Base-by-base conservation (phyloP, 2,329 filamentous ascomycete species). In the Colletotrichum magnum region DNA sequence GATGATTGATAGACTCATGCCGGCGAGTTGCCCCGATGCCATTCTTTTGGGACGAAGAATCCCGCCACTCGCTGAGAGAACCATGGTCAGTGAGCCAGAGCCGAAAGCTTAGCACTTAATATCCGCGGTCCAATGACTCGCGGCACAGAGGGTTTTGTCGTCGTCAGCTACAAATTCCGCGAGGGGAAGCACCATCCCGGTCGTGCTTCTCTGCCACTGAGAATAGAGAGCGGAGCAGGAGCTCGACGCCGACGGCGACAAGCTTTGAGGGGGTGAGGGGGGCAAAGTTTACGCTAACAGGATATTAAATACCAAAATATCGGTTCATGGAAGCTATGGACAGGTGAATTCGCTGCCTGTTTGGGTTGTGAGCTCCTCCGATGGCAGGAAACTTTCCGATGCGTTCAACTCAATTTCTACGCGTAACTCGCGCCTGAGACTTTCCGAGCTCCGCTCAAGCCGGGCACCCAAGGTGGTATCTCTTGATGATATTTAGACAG, bases 181-280 rank as follows among this genome's bases (percentile, higher is more conserved):
- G 32, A 36, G 32, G 32, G 32, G 32, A 10, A 36, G 32, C 32
- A 36, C 32, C 32, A 3, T 36, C 7, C 3, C 32, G 32, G 32
- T 6, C 32, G 32, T 36, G 32, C 32, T 36, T 2, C 32, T 36
- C 32, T 2, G 10, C 32, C 32, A 36, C 7, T 36, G 7, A 36
- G 7, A 36, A 10, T 10, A 2, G 32, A 36, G 32, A 36, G 7
- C 7, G 9, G 32, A 36, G 9, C 32, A 10, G 32, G 7, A 36
- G 32, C 32, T 36, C 32, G 7, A 36, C 32, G 41, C 41, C 36
- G n/a, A 24, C 18, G 18, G 6, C 24, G 50, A 51, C 45, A 59
- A 41, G 43, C 45, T 59, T 59, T 59, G 57, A 59, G 57, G 57
- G 57, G 57, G 26, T 24, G 21, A 7, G 18, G 5, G 39, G 39